Evolutionary conservation across 1,284 basidiomycete genomes (phyloP).

Genomic region (Sporisorium reilianum): DNA sequence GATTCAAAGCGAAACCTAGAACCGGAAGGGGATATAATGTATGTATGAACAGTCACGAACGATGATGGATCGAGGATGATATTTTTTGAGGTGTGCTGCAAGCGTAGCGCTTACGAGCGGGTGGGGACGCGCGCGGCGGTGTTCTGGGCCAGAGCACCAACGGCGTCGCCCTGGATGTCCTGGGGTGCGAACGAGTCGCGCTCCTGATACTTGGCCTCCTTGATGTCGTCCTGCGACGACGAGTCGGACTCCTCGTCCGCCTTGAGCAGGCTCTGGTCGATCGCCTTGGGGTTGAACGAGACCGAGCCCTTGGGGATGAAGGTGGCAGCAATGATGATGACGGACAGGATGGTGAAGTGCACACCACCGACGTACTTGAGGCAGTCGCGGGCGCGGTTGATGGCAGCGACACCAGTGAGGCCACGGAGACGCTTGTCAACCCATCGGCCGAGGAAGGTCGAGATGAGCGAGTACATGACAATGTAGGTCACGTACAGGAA

Average conservation of each 20-base stretch:
- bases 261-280: conserved; percentile 53
- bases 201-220: conserved; percentile 49
- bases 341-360: conserved; percentile 69
- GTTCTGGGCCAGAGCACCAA: conserved; percentile 51
- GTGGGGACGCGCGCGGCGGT: conserved; percentile 40
- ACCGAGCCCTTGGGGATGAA: conserved; percentile 68
- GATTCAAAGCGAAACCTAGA: background rate
- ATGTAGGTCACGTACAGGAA: conserved; percentile 65
- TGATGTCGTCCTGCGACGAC: conserved; percentile 30
- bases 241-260: conserved; percentile 50
- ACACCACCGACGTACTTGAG: conserved; percentile 66
- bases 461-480: conserved; percentile 67
- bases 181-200: conserved; percentile 45
- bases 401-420: conserved; percentile 33
- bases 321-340: conserved; percentile 68
- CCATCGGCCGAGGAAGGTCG: conserved; percentile 69
- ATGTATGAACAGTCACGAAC: no score
- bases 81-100: background rate
- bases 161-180: conserved; percentile 42
- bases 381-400: conserved; percentile 51
- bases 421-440: conserved; percentile 63
- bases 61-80: no score
- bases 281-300: conserved; percentile 68
- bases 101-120: conserved; percentile 3
- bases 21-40: background rate